Conservation (phyloP, 176 grass and related monocot genomes). For the Cenchrus purpureus region DNA sequence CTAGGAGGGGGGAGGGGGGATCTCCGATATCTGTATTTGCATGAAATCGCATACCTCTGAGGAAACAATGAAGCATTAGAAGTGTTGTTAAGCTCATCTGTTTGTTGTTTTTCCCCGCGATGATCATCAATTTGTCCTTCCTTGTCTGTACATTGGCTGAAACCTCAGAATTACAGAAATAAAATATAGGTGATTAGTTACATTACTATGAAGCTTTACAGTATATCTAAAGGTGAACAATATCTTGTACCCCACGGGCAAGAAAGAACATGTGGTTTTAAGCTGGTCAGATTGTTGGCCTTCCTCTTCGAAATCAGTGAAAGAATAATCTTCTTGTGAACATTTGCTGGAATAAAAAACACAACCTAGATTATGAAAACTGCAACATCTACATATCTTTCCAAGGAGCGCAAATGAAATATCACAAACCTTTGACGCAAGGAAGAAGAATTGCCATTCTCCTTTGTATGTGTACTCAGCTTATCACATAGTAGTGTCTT, state of each 20-base stretch:
- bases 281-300: slow-evolving; percentile 9
- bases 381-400: neutral
- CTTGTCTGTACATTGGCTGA: slow-evolving; percentile 23
- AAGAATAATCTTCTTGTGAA: neutral
- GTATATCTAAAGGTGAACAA: slow-evolving; percentile 5
- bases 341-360: slow-evolving; percentile 14
- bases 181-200: neutral
- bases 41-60: slow-evolving; percentile 5
- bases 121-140: neutral
- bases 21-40: neutral
- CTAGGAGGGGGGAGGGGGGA: too few species aligned
- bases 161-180: slow-evolving; percentile 21
- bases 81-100: neutral
- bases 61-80: neutral
- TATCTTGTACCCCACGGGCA: neutral
- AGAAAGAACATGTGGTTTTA: neutral
- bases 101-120: neutral
- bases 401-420: neutral
- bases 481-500: slow-evolving; percentile 12
- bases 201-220: neutral
- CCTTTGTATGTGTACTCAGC: neutral
- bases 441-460: slow-evolving; percentile 14
- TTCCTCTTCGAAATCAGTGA: neutral
- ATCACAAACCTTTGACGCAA: slow-evolving; percentile 10
- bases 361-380: neutral